phyloP scores from a whole-genome alignment of 2,329 filamentous ascomycete species.

The Ascochyta pisi region DNA sequence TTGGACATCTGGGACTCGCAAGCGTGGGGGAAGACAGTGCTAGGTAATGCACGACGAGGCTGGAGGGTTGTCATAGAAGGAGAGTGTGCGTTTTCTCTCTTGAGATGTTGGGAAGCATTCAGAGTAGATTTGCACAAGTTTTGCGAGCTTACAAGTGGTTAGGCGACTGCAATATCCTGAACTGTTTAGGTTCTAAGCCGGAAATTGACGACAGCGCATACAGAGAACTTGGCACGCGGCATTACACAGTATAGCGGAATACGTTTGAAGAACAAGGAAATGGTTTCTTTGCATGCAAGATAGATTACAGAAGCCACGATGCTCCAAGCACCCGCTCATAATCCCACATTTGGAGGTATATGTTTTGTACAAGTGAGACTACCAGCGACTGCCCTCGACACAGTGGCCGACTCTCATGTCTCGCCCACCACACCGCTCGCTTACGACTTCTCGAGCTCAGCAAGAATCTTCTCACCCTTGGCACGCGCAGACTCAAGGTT shows the following conservation, averaged over 20 bases:
- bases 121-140: too few relatives aligned
- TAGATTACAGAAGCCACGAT: constrained; percentile 50
- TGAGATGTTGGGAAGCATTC: too few relatives aligned
- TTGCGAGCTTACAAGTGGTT: neutral
- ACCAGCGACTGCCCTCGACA: constrained; percentile 42
- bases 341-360: constrained; percentile 45
- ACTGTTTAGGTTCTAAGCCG: too few relatives aligned
- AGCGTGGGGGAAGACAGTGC: too few relatives aligned
- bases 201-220: too few relatives aligned
- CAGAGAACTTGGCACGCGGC: too few relatives aligned
- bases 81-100: too few relatives aligned
- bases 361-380: constrained; percentile 49
- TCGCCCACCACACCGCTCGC: constrained; percentile 40
- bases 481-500: constrained; percentile 89
- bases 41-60: too few relatives aligned
- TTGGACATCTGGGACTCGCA: too few relatives aligned
- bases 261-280: constrained; percentile 36
- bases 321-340: constrained; percentile 43
- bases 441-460: constrained; percentile 75
- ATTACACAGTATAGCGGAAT: neutral
- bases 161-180: neutral
- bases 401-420: constrained; percentile 44
- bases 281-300: constrained; percentile 49
- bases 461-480: constrained; percentile 99
- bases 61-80: too few relatives aligned